Evolutionary conservation across 331 rosid species (phyloP), one percentile per base, ranked within the genome.

Genomic region (Malus hybrid): DNA sequence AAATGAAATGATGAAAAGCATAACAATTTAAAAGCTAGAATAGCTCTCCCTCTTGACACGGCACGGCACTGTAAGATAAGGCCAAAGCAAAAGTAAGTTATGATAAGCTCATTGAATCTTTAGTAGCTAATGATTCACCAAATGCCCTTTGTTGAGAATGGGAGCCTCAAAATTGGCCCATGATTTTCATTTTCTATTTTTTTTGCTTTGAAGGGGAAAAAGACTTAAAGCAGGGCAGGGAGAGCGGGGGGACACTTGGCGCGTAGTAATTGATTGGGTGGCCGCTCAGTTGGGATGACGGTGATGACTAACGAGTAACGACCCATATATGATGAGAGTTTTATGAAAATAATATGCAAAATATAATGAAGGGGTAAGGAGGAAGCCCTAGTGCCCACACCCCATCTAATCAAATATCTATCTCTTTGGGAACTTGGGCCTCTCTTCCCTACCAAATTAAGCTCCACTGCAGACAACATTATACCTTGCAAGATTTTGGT

Each of bases 391-490:
- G 14, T 10, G 68, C 79, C 93, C 96, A 93, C 78, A 89, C 76
- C 71, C 73, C 48, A 66, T 84, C 85, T 84, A 72, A 88, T 91
- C 93, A 82, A 80, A 52, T 75, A 81, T 85, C 89, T 77, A 93
- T 93, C 96, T 86, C 98, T 89, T 91, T 93, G 77, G 98, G 98
- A 88, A 93, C 93, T 93, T 91, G 98, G 96, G 95, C 89, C 90
- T 89, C 84, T 36, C 84, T 14, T n/a, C 84, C 79, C 83, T 70
- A 81, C 82, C 76, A 8, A 72, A 72, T 48, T 55, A 60, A 73
- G 44, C 79, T 79, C 83, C 84, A 85, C 71, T 52, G 29, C 77
- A 81, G 46, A 69, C 53, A 13, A 69, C 76, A 71, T 81, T 82
- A 81, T 84, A 46, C 70, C 74, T 79, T 70, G 77, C 85, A 76